A percentile compares a stretch with the other conserved stretches of the same genome.
phyloP scores from a whole-genome alignment of 331 rosid genomes.

The Malus hybrid region DNA sequence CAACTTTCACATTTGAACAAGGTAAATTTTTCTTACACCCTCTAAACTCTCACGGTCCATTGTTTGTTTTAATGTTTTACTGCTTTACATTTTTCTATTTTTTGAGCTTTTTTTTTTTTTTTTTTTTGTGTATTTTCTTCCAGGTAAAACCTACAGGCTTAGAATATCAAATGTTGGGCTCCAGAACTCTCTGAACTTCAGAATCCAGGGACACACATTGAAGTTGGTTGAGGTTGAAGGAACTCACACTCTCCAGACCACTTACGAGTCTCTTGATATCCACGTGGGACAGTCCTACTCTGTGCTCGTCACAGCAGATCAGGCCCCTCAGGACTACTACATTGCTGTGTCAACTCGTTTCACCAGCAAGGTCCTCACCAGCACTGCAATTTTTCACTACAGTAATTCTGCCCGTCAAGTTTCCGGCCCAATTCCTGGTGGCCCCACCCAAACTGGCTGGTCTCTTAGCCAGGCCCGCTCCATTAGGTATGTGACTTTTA shows the following conservation, averaged over 20 bases:
- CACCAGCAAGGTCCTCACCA: constrained; percentile 33
- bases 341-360: constrained; percentile 68
- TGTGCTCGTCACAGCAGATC: constrained; percentile 76
- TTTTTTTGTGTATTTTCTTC: background rate
- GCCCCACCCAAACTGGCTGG: constrained; percentile 64
- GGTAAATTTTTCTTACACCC: constrained; percentile 26
- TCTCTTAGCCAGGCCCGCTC: constrained; percentile 77
- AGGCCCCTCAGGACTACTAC: constrained; percentile 59
- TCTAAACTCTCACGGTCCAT: background rate
- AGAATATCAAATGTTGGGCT: constrained; percentile 90
- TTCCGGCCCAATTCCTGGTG: constrained; percentile 54
- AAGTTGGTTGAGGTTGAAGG: constrained; percentile 87
- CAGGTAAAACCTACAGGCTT: constrained; percentile 78
- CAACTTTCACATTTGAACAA: constrained; percentile 56
- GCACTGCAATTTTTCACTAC: constrained; percentile 60
- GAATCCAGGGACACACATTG: constrained; percentile 74
- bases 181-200: constrained; percentile 65
- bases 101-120: background rate
- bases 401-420: constrained; percentile 45
- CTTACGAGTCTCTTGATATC: constrained; percentile 64
- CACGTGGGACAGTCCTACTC: constrained; percentile 94
- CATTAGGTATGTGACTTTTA: constrained; percentile 33
- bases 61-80: background rate
- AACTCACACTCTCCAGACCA: constrained; percentile 78
- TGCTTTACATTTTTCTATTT: background rate